These are phyloP conservation scores for Sicyos edulis DNA, from an alignment of 306 rosid species.

Conservation along the genomic window DNA sequence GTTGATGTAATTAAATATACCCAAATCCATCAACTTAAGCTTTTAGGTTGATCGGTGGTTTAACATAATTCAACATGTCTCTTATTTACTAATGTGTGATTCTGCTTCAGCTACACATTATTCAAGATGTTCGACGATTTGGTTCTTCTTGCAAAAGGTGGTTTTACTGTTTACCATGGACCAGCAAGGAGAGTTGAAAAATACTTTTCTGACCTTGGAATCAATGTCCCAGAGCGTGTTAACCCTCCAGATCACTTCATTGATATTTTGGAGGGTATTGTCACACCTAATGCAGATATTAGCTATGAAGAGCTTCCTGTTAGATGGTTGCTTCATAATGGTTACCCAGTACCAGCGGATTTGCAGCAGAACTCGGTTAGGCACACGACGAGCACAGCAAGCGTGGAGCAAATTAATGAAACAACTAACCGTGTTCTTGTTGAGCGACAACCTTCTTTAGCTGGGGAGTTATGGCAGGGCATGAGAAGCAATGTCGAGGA, in stretches of 20 bases:
- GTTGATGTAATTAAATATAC: too few relatives aligned
- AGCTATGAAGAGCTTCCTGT: constrained; percentile 63
- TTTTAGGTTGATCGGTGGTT: too few relatives aligned
- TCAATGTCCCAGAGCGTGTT: constrained; percentile 67
- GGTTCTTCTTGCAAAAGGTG: constrained; percentile 97
- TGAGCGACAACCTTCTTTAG: constrained; percentile 45
- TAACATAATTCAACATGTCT: neutral
- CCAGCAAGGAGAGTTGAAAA: constrained; percentile 69
- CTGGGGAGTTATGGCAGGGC: constrained; percentile 88
- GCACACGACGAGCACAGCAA: constrained; percentile 26
- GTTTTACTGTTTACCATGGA: constrained; percentile 89
- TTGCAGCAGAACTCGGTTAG: constrained; percentile 44
- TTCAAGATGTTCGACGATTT: constrained; percentile 96
- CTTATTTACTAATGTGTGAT: constrained; percentile 3
- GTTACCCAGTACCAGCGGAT: constrained; percentile 70
- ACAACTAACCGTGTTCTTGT: constrained; percentile 27
- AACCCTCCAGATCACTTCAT: constrained; percentile 93
- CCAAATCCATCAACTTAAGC: too few relatives aligned
- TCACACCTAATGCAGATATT: constrained; percentile 42
- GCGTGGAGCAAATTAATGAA: constrained; percentile 32
- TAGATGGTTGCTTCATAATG: constrained; percentile 85
- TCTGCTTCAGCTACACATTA: constrained; percentile 69
- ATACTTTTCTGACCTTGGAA: constrained; percentile 68
- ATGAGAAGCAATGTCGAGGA: constrained; percentile 53
- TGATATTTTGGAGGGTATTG: constrained; percentile 86